phyloP scores from a whole-genome alignment of 495 filamentous ascomycete genomes.

The Hypomontagnella monticulosa region DNA sequence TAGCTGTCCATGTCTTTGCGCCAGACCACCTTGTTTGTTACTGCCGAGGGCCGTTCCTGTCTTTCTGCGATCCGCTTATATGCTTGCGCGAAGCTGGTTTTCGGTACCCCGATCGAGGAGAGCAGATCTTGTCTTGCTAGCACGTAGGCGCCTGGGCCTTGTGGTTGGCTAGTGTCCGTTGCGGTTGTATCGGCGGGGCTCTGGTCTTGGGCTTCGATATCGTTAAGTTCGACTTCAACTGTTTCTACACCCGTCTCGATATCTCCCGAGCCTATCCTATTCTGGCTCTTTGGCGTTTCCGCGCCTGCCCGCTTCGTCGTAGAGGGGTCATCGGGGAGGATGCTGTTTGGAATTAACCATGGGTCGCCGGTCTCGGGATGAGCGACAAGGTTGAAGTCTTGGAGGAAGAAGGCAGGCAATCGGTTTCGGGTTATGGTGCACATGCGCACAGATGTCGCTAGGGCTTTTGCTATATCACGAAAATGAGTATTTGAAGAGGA shows the following conservation, averaged over 20 bases:
- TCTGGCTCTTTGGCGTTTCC: neutral
- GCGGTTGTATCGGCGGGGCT: neutral
- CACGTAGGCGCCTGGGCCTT: slow-evolving; percentile 20
- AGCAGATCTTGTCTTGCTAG: slow-evolving; percentile 42
- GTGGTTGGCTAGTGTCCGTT: neutral
- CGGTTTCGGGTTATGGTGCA: slow-evolving; percentile 66
- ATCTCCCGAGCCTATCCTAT: neutral
- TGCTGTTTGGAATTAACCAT: slow-evolving; percentile 67
- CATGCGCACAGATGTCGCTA: slow-evolving; percentile 71
- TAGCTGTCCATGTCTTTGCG: slow-evolving; percentile 74
- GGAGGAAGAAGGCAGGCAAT: slow-evolving; percentile 72
- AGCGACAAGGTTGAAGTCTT: slow-evolving; percentile 65
- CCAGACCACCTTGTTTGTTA: slow-evolving; percentile 58
- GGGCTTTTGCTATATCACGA: slow-evolving; percentile 59
- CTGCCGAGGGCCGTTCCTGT: neutral
- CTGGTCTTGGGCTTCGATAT: neutral
- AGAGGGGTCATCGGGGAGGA: slow-evolving; percentile 49
- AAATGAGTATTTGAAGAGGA: slow-evolving; percentile 43
- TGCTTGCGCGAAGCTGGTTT: neutral
- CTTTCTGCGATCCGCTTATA: slow-evolving; percentile 9
- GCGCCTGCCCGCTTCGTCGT: neutral
- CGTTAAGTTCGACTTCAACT: slow-evolving; percentile 14
- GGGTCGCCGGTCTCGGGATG: slow-evolving; percentile 64
- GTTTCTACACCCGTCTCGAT: slow-evolving; percentile 1
- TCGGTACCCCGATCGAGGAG: slow-evolving; percentile 5